These are phyloP conservation scores for Coemansia sp. DNA, from an alignment of 192 early-diverging fungal species.

Conservation along the genomic window DNA sequence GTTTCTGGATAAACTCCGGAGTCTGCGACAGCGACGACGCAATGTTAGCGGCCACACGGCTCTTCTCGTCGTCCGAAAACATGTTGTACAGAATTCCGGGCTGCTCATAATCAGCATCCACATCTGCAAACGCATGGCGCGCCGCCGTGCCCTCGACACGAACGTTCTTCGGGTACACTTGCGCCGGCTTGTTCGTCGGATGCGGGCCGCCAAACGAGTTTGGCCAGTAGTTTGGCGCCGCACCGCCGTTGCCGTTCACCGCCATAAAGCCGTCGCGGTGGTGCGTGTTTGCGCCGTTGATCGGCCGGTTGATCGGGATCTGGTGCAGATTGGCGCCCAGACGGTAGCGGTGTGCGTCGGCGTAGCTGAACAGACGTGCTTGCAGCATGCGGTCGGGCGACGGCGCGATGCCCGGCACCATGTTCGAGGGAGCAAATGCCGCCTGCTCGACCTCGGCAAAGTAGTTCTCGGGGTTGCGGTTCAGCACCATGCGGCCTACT, in stretches of 20 bases:
- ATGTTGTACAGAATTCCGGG: conserved; percentile 66
- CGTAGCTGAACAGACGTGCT: conserved; percentile 81
- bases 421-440: conserved; percentile 74
- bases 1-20: conserved; percentile 66
- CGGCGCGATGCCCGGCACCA: conserved; percentile 78
- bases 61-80: conserved; percentile 62
- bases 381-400: conserved; percentile 81
- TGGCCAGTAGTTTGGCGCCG: conserved; percentile 71
- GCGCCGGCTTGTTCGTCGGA: conserved; percentile 59
- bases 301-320: conserved; percentile 80
- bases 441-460: conserved; percentile 84
- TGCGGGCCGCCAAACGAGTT: conserved; percentile 61
- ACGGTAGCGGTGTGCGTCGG: conserved; percentile 84
- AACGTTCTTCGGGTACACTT: conserved; percentile 55
- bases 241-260: conserved; percentile 61
- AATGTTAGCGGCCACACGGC: conserved; percentile 63
- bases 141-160: conserved; percentile 56
- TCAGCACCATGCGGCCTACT: conserved; percentile 73
- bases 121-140: conserved; percentile 59
- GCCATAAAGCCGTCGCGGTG: conserved; percentile 76
- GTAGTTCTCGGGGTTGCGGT: conserved; percentile 84
- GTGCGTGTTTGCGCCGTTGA: conserved; percentile 62
- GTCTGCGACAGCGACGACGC: conserved; percentile 61
- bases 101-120: conserved; percentile 68
- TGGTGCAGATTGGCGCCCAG: conserved; percentile 77